Evolutionary conservation across 2,329 filamentous ascomycete genomes (phyloP), one percentile per base, ranked within the genome.

Genomic region (Botrytis porri): DNA sequence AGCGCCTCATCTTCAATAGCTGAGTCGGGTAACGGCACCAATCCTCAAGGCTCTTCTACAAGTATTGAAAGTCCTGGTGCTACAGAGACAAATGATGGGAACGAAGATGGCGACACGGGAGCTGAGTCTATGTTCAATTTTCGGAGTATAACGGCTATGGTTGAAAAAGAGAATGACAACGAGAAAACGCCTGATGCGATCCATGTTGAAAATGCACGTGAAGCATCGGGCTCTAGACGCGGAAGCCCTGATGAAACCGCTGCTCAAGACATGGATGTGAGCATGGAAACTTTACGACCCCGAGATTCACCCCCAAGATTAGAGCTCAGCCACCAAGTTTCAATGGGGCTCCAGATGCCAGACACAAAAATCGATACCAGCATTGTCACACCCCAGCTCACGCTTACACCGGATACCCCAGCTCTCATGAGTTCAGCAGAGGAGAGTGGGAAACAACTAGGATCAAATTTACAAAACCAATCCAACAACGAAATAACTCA

Each of bases 61-160:
- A 84, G 82, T 1, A 80, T 83, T n/a, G 84, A 85, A 59, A 69
- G 86, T 61, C 86, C 88, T 0, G 86, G 85, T 64, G 85, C 84
- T 1, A 90, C 88, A 75, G 87, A 86, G 7, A 79, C 87, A 2
- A 89, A 88, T 3, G 84, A 83, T 4, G 59, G 60, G 59, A 82
- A 76, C 3, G 87, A 89, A 37, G 82, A 84, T 10, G 86, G 87
- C 37, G 84, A 86, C 7, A 79, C 84, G 7, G 86, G 86, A 63
- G 84, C 86, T 0, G 95, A 98, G 80, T 89, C 94, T 4, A 89
- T 97, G 88, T 96, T 97, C 82, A 98, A 97, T 81, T 98, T 98
- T 80, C 87, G 90, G 72, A 97, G 94, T 77, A 84, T 98, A 35
- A 93, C 93, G 2, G 93, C 93, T 75, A 93, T 97, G 81, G 93